Percentiles rank a stretch among this genome's conserved stretches.
Evolutionary conservation across 1,284 basidiomycete species (phyloP).

Genomic region (Moesziomyces aphidis): DNA sequence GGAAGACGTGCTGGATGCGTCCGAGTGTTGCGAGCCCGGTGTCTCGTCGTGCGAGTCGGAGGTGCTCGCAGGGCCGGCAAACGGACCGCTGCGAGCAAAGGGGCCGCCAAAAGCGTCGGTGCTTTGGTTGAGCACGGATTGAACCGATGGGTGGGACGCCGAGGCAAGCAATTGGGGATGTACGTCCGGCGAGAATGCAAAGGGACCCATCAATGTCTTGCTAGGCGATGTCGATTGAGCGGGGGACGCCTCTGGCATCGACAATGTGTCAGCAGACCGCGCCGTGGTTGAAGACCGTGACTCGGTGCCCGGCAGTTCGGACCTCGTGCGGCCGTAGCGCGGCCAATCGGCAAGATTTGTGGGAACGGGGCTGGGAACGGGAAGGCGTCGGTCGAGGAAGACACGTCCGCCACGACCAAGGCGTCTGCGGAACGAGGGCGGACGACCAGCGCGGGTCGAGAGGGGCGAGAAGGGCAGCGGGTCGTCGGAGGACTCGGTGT

Average conservation of each 20-base stretch:
- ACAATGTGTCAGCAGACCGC: slow-evolving; percentile 5
- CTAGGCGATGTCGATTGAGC: slow-evolving; percentile 14
- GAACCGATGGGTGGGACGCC: slow-evolving; percentile 28
- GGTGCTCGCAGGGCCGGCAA: slow-evolving; percentile 15
- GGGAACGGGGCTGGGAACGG: slow-evolving; percentile 62
- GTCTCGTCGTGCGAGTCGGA: slow-evolving; percentile 16
- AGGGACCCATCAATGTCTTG: slow-evolving; percentile 48
- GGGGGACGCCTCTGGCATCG: slow-evolving; percentile 16
- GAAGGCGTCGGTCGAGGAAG: slow-evolving; percentile 62
- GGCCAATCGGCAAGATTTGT: slow-evolving; percentile 63
- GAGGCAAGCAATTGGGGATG: slow-evolving; percentile 52
- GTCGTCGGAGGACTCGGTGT: slow-evolving; percentile 52
- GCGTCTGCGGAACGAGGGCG: slow-evolving; percentile 65
- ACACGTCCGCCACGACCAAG: slow-evolving; percentile 65
- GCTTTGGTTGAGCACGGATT: slow-evolving; percentile 27
- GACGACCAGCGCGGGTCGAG: slow-evolving; percentile 56
- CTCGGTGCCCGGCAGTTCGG: slow-evolving; percentile 16
- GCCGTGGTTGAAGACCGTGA: not conserved
- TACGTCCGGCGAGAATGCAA: slow-evolving; percentile 58
- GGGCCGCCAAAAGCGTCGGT: slow-evolving; percentile 39
- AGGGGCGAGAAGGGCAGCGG: slow-evolving; percentile 40
- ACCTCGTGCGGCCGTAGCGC: slow-evolving; percentile 20
- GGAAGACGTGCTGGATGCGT: slow-evolving; percentile 58
- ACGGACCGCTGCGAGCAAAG: slow-evolving; percentile 35
- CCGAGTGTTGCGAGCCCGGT: slow-evolving; percentile 44